Percentiles rank a stretch among this genome's conserved stretches.
phyloP scores from a whole-genome alignment of 1,284 basidiomycete genomes.

The Malassezia caprae region DNA sequence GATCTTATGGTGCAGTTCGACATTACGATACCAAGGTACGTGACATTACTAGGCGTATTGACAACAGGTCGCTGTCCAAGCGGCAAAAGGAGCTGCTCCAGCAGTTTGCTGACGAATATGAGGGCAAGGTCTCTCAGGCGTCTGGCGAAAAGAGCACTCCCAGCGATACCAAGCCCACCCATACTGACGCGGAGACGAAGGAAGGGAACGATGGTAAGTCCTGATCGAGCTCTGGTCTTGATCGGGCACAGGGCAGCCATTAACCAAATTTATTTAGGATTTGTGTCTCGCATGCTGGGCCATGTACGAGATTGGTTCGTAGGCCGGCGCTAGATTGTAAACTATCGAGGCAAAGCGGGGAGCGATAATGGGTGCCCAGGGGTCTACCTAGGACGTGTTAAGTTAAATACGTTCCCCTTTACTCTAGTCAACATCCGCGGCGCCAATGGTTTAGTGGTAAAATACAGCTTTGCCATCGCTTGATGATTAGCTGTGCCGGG shows the following conservation, averaged over 20 bases:
- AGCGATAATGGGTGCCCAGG: neutral
- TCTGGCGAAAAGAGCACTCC: neutral
- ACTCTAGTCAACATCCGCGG: neutral
- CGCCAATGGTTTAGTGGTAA: constrained; percentile 15
- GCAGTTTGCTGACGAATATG: constrained; percentile 82
- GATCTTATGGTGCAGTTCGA: constrained; percentile 85
- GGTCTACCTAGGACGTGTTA: too few species aligned
- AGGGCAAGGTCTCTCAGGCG: constrained; percentile 52
- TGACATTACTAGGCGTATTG: constrained; percentile 1
- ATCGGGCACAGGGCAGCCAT: neutral
- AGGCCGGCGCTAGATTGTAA: neutral
- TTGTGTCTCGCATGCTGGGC: constrained; percentile 1
- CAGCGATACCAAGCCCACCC: neutral
- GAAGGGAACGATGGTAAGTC: constrained; percentile 16
- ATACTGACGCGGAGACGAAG: neutral
- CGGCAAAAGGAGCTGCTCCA: constrained; percentile 78
- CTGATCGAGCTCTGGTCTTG: neutral
- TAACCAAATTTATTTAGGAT: constrained; percentile 7
- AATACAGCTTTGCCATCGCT: constrained; percentile 11
- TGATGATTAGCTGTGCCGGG: constrained; percentile 9
- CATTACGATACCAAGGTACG: constrained; percentile 78
- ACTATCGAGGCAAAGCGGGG: neutral
- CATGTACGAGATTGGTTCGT: constrained; percentile 10
- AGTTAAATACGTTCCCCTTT: neutral
- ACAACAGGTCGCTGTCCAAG: constrained; percentile 62